Evolutionary conservation across 1,139 yeast genomes (phyloP), one percentile per base, ranked within the genome.

Genomic region (Yamadazyma dushanensis): DNA sequence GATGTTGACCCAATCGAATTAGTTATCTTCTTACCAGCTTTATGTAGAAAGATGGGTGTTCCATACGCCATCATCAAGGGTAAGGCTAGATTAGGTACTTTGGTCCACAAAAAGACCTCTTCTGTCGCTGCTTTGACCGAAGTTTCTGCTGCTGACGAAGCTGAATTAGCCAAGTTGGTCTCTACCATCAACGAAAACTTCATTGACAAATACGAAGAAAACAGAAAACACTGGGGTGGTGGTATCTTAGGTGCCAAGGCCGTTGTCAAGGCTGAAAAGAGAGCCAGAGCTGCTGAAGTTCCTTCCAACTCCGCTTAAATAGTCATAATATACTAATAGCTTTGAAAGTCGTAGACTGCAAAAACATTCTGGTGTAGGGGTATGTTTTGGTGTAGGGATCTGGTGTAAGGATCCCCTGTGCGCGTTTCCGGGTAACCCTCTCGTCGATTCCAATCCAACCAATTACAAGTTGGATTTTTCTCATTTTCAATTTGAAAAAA

Each of bases 221-320:
- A 78, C 68, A 90, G 95, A 80, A 88, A 87, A 77, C 95, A 88
- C 83, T 90, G 97, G 97, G 97, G 97, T 81, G 97, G 98, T 78
- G 97, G 97, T 80, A 65, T 86, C 70, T 77, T 92, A 79, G 97
- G 97, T 69, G 76, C 86, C 58, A 90, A 90, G 80, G 87, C 97
- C 59, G 78, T 76, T 59, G 92, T 80, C 58, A 85, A 83, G 76
- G 66, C 54, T 35, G 71, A 66, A 39, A 69, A 71, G 65, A 70
- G 54, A 50, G 71, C 69, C 33, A 72, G 68, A 61, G 32, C 29
- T 21, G 51, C 57, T 38, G 74, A 67, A 32, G 59, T 44, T 39
- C 34, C 38, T 21, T 22, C 32, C 24, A 35, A 32, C 32, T 35
- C 32, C 19, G 23, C 29, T 17, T 29, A 29, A 15, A 8, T 29